These are phyloP conservation scores for Colletotrichum siamense DNA, from an alignment of 2,329 filamentous ascomycete species.

Conservation along the genomic window DNA sequence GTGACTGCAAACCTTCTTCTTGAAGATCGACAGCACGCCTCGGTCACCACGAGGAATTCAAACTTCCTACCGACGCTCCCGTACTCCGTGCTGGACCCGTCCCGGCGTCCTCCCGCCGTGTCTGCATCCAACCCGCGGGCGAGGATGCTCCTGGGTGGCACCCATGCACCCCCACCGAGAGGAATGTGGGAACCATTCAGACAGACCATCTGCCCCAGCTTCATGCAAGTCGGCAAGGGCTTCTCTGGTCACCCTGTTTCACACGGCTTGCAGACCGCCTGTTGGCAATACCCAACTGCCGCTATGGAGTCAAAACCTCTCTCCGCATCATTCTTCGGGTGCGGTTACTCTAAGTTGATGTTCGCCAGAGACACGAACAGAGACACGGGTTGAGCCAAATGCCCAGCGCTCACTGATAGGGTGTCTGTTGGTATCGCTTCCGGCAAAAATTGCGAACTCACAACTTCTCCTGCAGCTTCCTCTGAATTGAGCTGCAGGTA, in stretches of 20 bases:
- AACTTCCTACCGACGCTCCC: conserved; percentile 2
- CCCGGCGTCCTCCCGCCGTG: neutral
- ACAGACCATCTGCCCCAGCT: neutral
- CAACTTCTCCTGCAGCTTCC: neutral
- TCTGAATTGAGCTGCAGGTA: neutral
- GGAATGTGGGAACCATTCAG: neutral
- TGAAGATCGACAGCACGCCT: neutral
- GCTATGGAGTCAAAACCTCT: neutral
- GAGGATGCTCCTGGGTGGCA: neutral
- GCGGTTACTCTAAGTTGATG: neutral
- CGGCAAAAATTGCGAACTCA: neutral
- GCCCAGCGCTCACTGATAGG: neutral
- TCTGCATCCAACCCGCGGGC: neutral
- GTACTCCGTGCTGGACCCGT: neutral
- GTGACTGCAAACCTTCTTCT: neutral
- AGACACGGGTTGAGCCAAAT: neutral
- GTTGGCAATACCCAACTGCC: neutral
- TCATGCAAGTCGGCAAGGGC: conserved; percentile 5
- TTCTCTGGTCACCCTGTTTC: neutral
- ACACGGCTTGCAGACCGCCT: conserved; percentile 11
- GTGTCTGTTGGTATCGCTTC: neutral
- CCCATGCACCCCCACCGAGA: conserved; percentile 1
- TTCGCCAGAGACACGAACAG: neutral
- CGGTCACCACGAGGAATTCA: conserved; percentile 1
- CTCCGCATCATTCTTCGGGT: neutral